Base-by-base conservation (phyloP, 208 protist genomes). In the Trypanosoma rangeli region DNA sequence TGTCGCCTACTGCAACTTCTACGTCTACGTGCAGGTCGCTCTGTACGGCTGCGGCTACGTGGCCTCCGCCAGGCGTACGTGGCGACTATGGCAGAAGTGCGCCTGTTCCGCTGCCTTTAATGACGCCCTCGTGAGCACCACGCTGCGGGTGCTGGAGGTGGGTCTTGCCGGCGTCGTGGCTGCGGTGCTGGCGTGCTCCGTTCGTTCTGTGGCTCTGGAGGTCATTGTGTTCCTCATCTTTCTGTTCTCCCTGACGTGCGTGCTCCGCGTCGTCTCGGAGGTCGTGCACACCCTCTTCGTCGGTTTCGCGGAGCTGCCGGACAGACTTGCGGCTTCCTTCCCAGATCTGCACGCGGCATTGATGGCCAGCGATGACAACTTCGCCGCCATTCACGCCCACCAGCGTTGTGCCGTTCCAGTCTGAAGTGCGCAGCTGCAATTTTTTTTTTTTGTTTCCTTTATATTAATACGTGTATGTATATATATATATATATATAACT, bases 41-140 rank as follows among this genome's bases (percentile, higher is more conserved):
- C 80, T 97, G 54, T 96, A 96, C 76, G 92, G 94, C 54, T 90
- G 82, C 71, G 74, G 81, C 56, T 97, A 97, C 78, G 62, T 93
- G 35, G 80, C 86, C 18, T 86, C 80, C 33, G 87, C 88, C 8
- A 87, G 86, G 72, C 68, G 78, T 31, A 94, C 88, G 22, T 92
- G 73, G 78, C 53, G 42, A 24, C 75, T 97, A 24, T 82, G 79
- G 42, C 60, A 84, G 70, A 70, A 93, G 68, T 92, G 86, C 60
- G 70, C 74, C 52, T 92, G 86, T 68, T 74, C 80, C 35, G 89
- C 87, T 26, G 57, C 92, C 64, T 91, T 96, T 79, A 96, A 94
- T 76, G 89, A 94, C 76, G 49, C 64, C 8, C 75, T 97, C 52
- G 76, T 82, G 24, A 42, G 59, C 12, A 74, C 70, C 44, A 84